phyloP scores from a whole-genome alignment of 2,329 filamentous ascomycete genomes.

The Pyrenophora teres region DNA sequence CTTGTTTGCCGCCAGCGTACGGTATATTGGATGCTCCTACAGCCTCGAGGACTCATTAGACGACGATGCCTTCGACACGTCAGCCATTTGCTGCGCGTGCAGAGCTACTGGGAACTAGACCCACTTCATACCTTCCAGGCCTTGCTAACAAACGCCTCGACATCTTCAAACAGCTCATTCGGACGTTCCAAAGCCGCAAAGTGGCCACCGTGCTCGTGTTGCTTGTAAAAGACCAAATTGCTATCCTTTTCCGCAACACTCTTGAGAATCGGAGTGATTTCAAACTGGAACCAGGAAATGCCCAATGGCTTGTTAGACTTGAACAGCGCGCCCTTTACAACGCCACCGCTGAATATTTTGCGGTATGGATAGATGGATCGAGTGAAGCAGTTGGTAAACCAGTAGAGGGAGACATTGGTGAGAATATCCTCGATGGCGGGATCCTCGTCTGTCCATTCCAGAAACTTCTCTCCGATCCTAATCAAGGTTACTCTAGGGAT shows the following conservation, averaged over 20 bases:
- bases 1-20: too few relatives aligned
- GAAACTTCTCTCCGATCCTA: conserved; percentile 61
- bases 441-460: conserved; percentile 58
- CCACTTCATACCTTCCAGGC: conserved; percentile 41
- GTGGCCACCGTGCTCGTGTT: conserved; percentile 57
- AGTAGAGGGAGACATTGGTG: conserved; percentile 60
- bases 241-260: conserved; percentile 45
- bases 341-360: conserved; percentile 21
- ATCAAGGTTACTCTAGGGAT: neutral
- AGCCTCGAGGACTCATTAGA: neutral
- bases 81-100: neutral
- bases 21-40: neutral
- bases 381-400: conserved; percentile 56
- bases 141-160: conserved; percentile 52
- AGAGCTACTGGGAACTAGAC: neutral
- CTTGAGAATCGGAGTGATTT: conserved; percentile 48
- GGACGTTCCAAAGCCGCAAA: conserved; percentile 59
- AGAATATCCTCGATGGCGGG: conserved; percentile 54
- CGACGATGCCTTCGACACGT: neutral
- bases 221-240: conserved; percentile 46
- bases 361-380: conserved; percentile 58
- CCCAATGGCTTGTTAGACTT: conserved; percentile 49
- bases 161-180: conserved; percentile 49
- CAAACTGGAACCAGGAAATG: conserved; percentile 52
- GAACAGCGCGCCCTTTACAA: neutral